A percentile compares a stretch with the other conserved stretches of the same genome.
Evolutionary conservation across 208 protist genomes (phyloP).

Genomic region (Trichomonas tenax): DNA sequence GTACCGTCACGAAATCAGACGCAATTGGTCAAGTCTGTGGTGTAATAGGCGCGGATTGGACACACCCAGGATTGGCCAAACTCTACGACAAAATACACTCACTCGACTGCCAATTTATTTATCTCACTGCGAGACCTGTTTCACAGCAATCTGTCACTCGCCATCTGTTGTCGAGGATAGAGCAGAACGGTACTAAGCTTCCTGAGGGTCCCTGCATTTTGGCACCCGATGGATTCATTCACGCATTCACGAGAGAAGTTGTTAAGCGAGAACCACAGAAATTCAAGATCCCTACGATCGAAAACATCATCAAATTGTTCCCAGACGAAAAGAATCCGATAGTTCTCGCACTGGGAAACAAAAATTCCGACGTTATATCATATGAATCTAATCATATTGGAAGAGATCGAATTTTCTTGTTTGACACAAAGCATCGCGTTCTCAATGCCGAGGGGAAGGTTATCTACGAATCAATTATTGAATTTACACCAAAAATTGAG

Average conservation of each 20-base stretch:
- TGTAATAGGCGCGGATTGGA: constrained; percentile 31
- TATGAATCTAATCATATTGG: not conserved
- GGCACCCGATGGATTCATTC: not conserved
- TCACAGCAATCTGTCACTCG: not conserved
- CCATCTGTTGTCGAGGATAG: not conserved
- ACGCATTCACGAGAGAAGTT: not conserved
- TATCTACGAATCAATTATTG: not conserved
- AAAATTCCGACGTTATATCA: not conserved
- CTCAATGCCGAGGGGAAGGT: not conserved
- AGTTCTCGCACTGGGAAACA: not conserved
- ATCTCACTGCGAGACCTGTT: not conserved
- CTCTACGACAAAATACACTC: not conserved
- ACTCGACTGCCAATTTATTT: not conserved
- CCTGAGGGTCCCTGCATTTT: not conserved
- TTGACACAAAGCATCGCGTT: not conserved
- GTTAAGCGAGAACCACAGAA: not conserved
- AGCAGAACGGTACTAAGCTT: not conserved
- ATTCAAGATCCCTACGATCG: not conserved
- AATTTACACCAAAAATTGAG: not conserved
- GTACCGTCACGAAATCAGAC: constrained; percentile 77
- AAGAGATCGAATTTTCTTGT: not conserved
- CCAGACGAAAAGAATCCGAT: not conserved
- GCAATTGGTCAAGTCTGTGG: constrained; percentile 29
- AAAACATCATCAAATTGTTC: not conserved
- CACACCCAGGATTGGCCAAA: not conserved